These are phyloP conservation scores for Nicotiana sylvestris DNA, from an alignment of 257 asterid genomes.

Conservation along the genomic window DNA sequence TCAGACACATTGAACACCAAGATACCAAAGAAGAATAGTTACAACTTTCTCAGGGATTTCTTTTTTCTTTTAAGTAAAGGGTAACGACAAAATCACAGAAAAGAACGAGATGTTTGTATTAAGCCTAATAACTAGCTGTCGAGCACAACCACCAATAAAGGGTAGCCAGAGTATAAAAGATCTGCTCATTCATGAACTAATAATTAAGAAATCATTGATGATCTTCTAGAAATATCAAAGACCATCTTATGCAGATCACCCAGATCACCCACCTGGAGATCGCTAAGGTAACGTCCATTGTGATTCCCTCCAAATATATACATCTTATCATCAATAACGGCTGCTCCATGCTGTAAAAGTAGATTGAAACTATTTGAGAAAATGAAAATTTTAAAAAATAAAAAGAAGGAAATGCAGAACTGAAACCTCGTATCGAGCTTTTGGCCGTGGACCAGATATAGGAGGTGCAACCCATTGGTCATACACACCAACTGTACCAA, in stretches of 20 bases:
- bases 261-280: constrained; percentile 80
- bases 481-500: constrained; percentile 55
- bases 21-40: not conserved
- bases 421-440: constrained; percentile 76
- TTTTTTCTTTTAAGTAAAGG: no score
- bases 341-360: constrained; percentile 82
- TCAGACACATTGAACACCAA: not conserved
- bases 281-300: constrained; percentile 91
- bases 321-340: constrained; percentile 82
- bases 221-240: constrained; percentile 15
- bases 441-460: constrained; percentile 67
- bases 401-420: constrained; percentile 7
- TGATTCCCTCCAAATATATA: constrained; percentile 92
- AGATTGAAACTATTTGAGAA: not conserved
- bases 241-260: constrained; percentile 19
- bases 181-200: constrained; percentile 3
- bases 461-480: constrained; percentile 92
- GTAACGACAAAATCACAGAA: not conserved
- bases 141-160: not conserved
- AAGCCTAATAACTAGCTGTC: not conserved
- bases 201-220: not conserved
- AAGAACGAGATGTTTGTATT: not conserved
- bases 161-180: not conserved
- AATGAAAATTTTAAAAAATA: not conserved
- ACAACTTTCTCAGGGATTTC: not conserved